A percentile compares a stretch with the other conserved stretches of the same genome.
These are phyloP conservation scores for Eucommia ulmoides DNA, from an alignment of 257 asterid genomes.

Conservation along the genomic window DNA sequence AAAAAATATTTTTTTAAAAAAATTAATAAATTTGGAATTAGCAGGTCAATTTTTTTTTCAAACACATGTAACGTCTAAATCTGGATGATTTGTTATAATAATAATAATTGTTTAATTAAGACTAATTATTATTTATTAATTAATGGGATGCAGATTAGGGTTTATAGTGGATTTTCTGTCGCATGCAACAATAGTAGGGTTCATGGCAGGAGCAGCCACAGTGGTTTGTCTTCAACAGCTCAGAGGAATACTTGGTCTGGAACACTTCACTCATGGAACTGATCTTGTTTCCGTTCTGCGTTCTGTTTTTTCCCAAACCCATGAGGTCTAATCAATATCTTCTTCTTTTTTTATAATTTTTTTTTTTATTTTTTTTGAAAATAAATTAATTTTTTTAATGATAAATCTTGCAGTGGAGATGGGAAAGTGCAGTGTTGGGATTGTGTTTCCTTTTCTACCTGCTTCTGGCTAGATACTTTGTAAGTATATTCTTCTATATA, in stretches of 20 bases:
- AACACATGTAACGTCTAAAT: too few species aligned
- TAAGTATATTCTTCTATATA: background rate
- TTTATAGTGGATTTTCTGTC: background rate
- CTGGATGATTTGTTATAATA: too few species aligned
- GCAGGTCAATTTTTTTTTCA: too few species aligned
- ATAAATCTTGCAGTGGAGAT: slow-evolving; percentile 9
- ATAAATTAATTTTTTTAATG: too few species aligned
- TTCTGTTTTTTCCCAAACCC: background rate
- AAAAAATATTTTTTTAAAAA: too few species aligned
- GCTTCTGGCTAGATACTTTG: background rate
- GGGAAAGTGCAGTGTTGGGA: background rate
- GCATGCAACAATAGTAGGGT: background rate
- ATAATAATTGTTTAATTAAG: too few species aligned
- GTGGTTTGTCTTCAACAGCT: background rate
- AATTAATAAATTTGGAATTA: too few species aligned
- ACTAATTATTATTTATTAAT: too few species aligned
- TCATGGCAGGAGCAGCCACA: background rate
- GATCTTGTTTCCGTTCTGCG: background rate
- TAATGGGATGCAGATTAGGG: background rate
- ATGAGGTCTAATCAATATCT: background rate
- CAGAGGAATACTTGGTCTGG: background rate
- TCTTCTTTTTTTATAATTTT: background rate
- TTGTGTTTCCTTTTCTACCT: background rate
- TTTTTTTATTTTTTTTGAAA: background rate
- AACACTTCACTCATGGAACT: background rate